Evolutionary conservation across 306 rosid species (phyloP), one percentile per base, ranked within the genome.

Genomic region (Clitoria ternatea): DNA sequence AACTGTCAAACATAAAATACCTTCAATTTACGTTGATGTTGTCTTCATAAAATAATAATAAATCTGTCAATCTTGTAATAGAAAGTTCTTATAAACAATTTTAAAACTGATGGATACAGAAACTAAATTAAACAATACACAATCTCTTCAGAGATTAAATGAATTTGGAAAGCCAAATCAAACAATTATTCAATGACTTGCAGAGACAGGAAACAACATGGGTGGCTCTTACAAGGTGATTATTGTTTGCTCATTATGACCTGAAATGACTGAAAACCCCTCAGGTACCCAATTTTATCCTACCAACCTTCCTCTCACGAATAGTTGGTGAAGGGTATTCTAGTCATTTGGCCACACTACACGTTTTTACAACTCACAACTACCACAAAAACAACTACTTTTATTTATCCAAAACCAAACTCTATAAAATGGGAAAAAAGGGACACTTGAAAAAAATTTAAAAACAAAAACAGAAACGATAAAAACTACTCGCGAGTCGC

Each of bases 211-310:
- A 37, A 59, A 40, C 22, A 48, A 2, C 22, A 19, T 43, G 36
- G 36, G 54, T 49, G 79, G 83, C 35, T 73, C 75, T 57, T 5
- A 66, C 5, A 17, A 60, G 64, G 10, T 11, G 56, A 57, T 11
- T 11, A 17, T 2, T 7, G 33, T 54, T 14, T 52, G 1, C 48
- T 20, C 9, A 11, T 36, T 36, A 27, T 23, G 14, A 22, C 42
- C 32, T 1, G 30, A 67, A 79, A 67, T 59, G 62, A 79, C 83
- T 14, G 19, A 74, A 79, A 52, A 6, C 22, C 77, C 66, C 69
- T 68, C 37, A 15, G 56, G 14, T 0, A 56, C 27, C 14, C 17
- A 9, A 35, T 55, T 37, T 26, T 45, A 55, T 32, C 68, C 60
- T 50, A 24, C 66, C 62, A 54, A 32, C 7, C 2, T 20, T 37